A percentile compares a stretch with the other conserved stretches of the same genome.
phyloP scores from a whole-genome alignment of 768 basidiomycete species.

The Rhodotorula sphaerocarpa region DNA sequence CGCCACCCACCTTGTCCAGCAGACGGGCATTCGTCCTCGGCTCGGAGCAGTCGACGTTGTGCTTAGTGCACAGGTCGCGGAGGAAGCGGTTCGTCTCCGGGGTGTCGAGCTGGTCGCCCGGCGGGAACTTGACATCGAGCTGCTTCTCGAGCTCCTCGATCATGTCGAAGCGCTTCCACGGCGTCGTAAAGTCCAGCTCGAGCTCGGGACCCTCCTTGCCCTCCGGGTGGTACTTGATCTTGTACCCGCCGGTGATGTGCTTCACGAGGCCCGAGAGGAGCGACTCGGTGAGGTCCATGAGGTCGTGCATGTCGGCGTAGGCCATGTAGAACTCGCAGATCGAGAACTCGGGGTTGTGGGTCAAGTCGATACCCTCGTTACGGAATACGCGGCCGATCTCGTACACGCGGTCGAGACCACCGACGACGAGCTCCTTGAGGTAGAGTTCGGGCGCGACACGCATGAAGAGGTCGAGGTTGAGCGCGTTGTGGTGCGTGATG shows the following conservation, averaged over 20 bases:
- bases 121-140: slow-evolving; percentile 81
- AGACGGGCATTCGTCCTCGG: slow-evolving; percentile 90
- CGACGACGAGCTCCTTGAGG: slow-evolving; percentile 93
- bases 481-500: slow-evolving; percentile 97
- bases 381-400: slow-evolving; percentile 97
- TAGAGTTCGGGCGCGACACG: slow-evolving; percentile 96
- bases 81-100: slow-evolving; percentile 81
- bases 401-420: slow-evolving; percentile 93
- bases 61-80: slow-evolving; percentile 74
- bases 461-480: slow-evolving; percentile 89
- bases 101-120: slow-evolving; percentile 80
- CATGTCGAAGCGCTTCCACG: slow-evolving; percentile 99
- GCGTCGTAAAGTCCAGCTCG: slow-evolving; percentile 76
- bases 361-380: slow-evolving; percentile 97
- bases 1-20: slow-evolving; percentile 68
- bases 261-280: slow-evolving; percentile 86
- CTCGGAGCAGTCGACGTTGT: slow-evolving; percentile 92
- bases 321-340: slow-evolving; percentile 99
- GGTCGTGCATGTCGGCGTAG: slow-evolving; percentile 95
- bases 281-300: slow-evolving; percentile 93
- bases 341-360: slow-evolving; percentile 98
- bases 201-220: slow-evolving; percentile 63
- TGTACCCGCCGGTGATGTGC: slow-evolving; percentile 72
- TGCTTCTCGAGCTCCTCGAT: slow-evolving; percentile 92
- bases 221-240: slow-evolving; percentile 80